Evolutionary conservation across 1,284 basidiomycete genomes (phyloP), one percentile per base, ranked within the genome.

Genomic region (Moesziomyces antarcticus): DNA sequence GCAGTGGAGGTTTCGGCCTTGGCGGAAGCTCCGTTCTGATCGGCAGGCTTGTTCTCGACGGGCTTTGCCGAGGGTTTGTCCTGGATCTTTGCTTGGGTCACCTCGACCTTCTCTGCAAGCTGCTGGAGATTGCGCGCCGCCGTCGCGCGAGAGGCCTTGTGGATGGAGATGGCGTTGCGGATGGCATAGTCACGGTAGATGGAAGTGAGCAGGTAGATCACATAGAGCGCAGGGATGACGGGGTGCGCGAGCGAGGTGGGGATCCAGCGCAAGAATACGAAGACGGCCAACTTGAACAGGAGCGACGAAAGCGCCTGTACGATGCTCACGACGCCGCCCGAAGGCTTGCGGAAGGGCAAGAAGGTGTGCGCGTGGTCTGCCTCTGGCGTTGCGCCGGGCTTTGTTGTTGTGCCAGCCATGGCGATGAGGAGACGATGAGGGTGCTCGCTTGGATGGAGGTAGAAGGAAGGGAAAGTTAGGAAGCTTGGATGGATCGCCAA

Each of bases 241-340:
- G 78, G 72, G 48, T 61, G 69, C 0, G 67, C 68, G 16, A 74
- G 44, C 4, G 62, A 53, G 11, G 67, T 75, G 10, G 79, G 79
- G 25, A 83, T 76, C 77, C 81, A 76, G 10, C 79, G 73, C 51
- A 83, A 47, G 55, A 81, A 83, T 30, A 82, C 37, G 40, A 56
- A 80, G 58, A 77, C 72, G 37, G 59, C n/a, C 2, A 78, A 43
- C 27, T 80, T 80, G 60, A 80, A 77, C 41, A 82, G 58, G 21
- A 79, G 40, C 37, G 75, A 77, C 10, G 62, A 62, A 18, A 71
- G 2, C 8, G 63, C 55, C 54, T 83, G 78, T 3, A 80, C 22
- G 22, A 64, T 24, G 46, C 65, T 58, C n/a, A 66, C 20, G 20
- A 77, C 3, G 16, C 76, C 75, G 11, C 66, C 67, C 25, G 63